phyloP scores from a whole-genome alignment of 73 alveolate species.

The Paramecium sonneborni region DNA sequence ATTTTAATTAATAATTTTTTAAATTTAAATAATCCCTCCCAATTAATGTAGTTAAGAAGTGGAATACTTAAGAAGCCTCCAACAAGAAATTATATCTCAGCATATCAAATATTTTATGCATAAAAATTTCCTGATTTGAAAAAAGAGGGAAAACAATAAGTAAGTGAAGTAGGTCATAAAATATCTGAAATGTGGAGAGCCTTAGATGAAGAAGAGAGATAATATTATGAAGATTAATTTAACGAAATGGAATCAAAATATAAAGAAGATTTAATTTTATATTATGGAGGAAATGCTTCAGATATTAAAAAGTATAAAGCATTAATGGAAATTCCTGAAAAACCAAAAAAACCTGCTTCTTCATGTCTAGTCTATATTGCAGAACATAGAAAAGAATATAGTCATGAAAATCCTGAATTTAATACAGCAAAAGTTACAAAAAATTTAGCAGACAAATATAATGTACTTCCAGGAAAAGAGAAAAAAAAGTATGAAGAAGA shows the following conservation, averaged over 20 bases:
- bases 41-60: slow-evolving; percentile 4
- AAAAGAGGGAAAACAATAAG: background rate
- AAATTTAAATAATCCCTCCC: background rate
- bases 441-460: background rate
- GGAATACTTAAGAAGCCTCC: slow-evolving; percentile 10
- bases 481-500: slow-evolving; percentile 32
- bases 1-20: background rate
- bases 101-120: background rate
- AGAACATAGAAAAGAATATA: background rate
- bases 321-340: background rate
- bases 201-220: background rate
- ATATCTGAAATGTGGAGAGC: background rate
- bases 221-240: background rate
- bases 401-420: background rate
- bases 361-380: background rate
- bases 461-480: background rate
- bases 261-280: background rate
- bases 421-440: background rate
- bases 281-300: background rate
- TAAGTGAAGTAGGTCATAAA: background rate
- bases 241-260: background rate
- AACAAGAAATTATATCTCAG: background rate
- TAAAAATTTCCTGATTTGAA: background rate
- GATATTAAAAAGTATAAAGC: background rate
- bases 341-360: slow-evolving; percentile 37